Base-by-base conservation (phyloP, 2,329 filamentous ascomycete species). In the Rasamsonia emersonii region DNA sequence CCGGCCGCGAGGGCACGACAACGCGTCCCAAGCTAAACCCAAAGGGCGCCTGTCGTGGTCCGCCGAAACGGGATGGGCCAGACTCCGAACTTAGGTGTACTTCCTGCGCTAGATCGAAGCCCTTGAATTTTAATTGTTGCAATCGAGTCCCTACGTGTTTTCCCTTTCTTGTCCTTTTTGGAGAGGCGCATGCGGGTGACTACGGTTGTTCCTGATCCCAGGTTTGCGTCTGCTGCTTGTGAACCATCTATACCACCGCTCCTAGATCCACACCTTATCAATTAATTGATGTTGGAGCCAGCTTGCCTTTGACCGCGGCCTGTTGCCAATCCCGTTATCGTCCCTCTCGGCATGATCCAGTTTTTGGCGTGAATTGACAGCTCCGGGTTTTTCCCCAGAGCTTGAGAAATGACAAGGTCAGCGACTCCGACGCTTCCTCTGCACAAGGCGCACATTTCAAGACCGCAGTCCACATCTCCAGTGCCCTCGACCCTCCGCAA, bases 351-450 rank as follows among this genome's bases (percentile, higher is more conserved):
- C 10, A 40, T 40, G 37, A 18, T 32, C 30, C 29, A 34, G 25
- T 11, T 20, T 21, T 28, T 8, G 30, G 21, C 30, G 19, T 32
- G 24, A 37, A 29, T 31, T 35, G 18, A 31, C 21, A 35, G 31
- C 37, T 40, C 31, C 35, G 37, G 31, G 31, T 29, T 17, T 23
- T 36, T 24, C 21, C 20, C 33, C 36, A 29, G 33, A 37, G 60
- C 55, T 67, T 70, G 66, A 68, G 64, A 75, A 53, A 79, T 79
- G 75, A 77, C 73, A 61, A 71, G 67, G 61, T 67, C 70, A 52
- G 64, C 66, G 44, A 71, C 72, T 43, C 72, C 73, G 47, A 64
- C 69, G 42, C 59, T 78, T 40, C 74, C 74, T 46, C 59, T 74
- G 46, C 67, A 71, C 59, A 68, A 74, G 65, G 64, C 65, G 47